Conservation (phyloP, 2,329 filamentous ascomycete species). For the Zasmidium citrigriseum region DNA sequence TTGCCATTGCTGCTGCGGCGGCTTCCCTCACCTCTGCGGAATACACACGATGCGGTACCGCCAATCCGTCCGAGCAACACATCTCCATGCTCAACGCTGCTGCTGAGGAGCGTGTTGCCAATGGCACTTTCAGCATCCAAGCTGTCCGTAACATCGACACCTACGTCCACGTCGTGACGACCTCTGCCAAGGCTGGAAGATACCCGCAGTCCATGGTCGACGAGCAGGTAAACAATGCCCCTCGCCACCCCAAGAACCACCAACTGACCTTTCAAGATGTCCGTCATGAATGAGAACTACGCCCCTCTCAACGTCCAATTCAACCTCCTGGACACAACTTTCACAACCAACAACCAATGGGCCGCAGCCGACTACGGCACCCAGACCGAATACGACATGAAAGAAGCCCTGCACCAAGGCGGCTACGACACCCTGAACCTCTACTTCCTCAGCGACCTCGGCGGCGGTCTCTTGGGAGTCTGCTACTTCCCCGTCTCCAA, state of each 20-base stretch:
- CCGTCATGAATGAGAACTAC: constrained; percentile 35
- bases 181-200: constrained; percentile 30
- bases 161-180: constrained; percentile 46
- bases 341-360: constrained; percentile 54
- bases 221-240: constrained; percentile 6
- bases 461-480: constrained; percentile 25
- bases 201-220: constrained; percentile 34
- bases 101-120: not conserved
- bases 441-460: constrained; percentile 57
- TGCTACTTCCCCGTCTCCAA: constrained; percentile 33
- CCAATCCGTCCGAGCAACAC: constrained; percentile 1
- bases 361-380: constrained; percentile 48
- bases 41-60: constrained; percentile 12
- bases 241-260: not conserved
- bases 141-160: constrained; percentile 13
- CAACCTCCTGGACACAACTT: constrained; percentile 48
- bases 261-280: constrained; percentile 3
- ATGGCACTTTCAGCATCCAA: not conserved
- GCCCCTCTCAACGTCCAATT: constrained; percentile 28
- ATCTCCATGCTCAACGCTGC: constrained; percentile 6
- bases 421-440: constrained; percentile 56
- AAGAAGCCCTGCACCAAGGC: constrained; percentile 52
- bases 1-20: constrained; percentile 1
- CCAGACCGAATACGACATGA: constrained; percentile 45
- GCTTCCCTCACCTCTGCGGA: constrained; percentile 1